These are phyloP conservation scores for Lotus japonicus DNA, from an alignment of 306 rosid genomes.

Conservation along the genomic window DNA sequence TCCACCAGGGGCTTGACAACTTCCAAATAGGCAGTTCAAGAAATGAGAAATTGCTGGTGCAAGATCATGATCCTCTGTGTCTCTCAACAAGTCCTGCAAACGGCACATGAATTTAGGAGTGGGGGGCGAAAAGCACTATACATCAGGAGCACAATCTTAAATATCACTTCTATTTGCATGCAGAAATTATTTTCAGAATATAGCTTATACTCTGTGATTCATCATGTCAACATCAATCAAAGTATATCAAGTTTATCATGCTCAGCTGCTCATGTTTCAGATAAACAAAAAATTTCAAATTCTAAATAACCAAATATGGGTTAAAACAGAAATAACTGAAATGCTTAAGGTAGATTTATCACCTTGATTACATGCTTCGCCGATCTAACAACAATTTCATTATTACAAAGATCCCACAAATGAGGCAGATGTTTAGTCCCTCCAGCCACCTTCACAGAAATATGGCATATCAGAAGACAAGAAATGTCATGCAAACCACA, in stretches of 20 bases:
- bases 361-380: slow-evolving; percentile 97
- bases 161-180: not conserved
- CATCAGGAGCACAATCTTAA: not conserved
- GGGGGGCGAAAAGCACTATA: not conserved
- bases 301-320: not conserved
- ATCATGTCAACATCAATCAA: not conserved
- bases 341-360: slow-evolving; percentile 15
- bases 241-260: not conserved
- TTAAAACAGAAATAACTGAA: not conserved
- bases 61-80: slow-evolving; percentile 85
- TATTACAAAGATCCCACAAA: slow-evolving; percentile 88
- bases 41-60: slow-evolving; percentile 76
- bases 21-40: slow-evolving; percentile 91
- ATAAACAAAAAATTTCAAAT: not conserved
- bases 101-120: not conserved
- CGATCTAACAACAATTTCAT: slow-evolving; percentile 90
- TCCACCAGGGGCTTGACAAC: slow-evolving; percentile 52
- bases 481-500: not conserved
- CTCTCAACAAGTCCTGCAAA: slow-evolving; percentile 80
- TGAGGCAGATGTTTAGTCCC: slow-evolving; percentile 95
- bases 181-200: not conserved
- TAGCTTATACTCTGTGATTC: not conserved
- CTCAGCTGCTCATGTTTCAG: not conserved
- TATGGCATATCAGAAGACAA: slow-evolving; percentile 1
- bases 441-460: slow-evolving; percentile 63